Base-by-base conservation (phyloP, 2,329 filamentous ascomycete species). In the Colletotrichum spinosum region DNA sequence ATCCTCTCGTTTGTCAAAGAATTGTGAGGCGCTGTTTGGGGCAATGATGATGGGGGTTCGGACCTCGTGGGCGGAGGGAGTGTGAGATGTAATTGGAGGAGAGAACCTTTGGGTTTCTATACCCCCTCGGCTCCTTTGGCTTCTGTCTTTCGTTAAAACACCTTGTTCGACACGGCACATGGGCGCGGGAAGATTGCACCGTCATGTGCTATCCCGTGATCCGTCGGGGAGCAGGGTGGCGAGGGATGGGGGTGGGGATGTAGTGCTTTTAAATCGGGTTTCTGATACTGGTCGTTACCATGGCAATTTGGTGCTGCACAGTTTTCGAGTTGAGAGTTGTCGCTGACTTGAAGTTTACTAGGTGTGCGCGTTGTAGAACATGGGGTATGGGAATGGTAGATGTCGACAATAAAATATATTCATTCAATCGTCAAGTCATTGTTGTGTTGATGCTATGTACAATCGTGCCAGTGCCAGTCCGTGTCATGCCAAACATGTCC, bases 261-360 rank as follows among this genome's bases (percentile, higher is more conserved):
- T 81, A 71, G 76, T 81, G 79, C 79, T 81, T 81, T 78, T 79
- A 81, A 75, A 71, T 68, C 74, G 78, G 79, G 79, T 81, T 80
- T 81, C 79, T 81, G 79, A 81, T 68, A 70, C 71, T 71, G 37
- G 58, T 58, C 45, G 5, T 8, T 34, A 48, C 25, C 35, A 12
- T n/a, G 35, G 4, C 4, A 39, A 49, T 33, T 6, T 35, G 12
- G 25, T n/a, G 44, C 35, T 17, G 41, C 2, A 35, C 6, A 10
- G 33, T 8, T 37, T 17, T 11, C 17, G 37, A 42, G 9, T 11
- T 25, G 25, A 33, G 34, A 44, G 15, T 15, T 17, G 17, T 51
- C 51, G 15, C 64, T 67, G 39, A 66, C 50, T 60, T 17, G 33
- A 15, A 25, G 38, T 8, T 35, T 11, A 13, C 38, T 46, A 33